Percentiles rank a stretch among this genome's conserved stretches.
Evolutionary conservation across 2,329 filamentous ascomycete genomes (phyloP).

Genomic region (Remersonia thermophila): DNA sequence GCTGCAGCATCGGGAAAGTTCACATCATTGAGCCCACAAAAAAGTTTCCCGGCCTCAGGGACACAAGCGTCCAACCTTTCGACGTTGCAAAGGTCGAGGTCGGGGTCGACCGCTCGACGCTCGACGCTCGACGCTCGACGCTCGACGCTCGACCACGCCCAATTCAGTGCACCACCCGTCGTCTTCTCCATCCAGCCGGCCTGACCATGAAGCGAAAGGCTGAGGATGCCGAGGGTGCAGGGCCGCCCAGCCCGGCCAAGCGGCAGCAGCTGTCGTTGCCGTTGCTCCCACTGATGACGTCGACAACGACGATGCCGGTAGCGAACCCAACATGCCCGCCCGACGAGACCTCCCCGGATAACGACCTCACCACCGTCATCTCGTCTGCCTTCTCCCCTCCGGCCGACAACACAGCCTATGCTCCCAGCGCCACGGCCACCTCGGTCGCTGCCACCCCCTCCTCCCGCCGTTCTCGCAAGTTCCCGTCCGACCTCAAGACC

Average conservation of each 20-base stretch:
- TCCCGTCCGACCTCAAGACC: constrained; percentile 63
- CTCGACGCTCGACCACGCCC: too few relatives aligned
- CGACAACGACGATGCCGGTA: not conserved
- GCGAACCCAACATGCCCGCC: not conserved
- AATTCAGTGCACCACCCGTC: not conserved
- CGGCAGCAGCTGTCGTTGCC: constrained; percentile 4
- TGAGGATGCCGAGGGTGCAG: not conserved
- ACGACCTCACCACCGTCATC: not conserved
- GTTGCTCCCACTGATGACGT: not conserved
- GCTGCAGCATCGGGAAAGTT: not conserved
- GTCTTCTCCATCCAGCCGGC: not conserved
- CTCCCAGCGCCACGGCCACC: constrained; percentile 11
- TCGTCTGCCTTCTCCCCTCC: not conserved
- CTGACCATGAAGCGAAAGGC: constrained; percentile 13
- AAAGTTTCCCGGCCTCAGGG: too few relatives aligned
- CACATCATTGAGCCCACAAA: not conserved
- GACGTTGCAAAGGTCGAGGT: too few relatives aligned
- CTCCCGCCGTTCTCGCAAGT: constrained; percentile 34
- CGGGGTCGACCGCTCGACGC: too few relatives aligned
- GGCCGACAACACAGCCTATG: not conserved
- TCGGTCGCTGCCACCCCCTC: constrained; percentile 9
- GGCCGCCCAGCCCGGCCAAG: constrained; percentile 2
- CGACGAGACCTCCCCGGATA: not conserved
- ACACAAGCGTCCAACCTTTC: too few relatives aligned
- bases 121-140: too few relatives aligned